Percentiles rank a stretch among this genome's conserved stretches.
These are phyloP conservation scores for Acacia confusa DNA, from an alignment of 306 rosid species.

Conservation along the genomic window DNA sequence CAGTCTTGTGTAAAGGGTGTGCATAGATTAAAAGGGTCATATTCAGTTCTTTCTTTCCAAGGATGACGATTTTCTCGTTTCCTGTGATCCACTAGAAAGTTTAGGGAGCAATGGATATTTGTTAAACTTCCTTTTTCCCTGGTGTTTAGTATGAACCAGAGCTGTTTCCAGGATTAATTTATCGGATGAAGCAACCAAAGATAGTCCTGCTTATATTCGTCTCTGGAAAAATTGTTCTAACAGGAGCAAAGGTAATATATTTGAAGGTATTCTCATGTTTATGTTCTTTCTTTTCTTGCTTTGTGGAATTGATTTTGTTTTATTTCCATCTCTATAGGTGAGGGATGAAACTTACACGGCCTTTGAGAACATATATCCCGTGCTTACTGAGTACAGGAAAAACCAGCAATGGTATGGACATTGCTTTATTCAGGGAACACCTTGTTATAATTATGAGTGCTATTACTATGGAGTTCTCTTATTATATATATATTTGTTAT, in stretches of 20 bases:
- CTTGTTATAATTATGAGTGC: constrained; percentile 1
- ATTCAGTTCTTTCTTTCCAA: not conserved
- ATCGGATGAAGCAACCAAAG: constrained; percentile 96
- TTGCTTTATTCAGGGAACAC: not conserved
- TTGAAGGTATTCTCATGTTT: not conserved
- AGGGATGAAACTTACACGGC: constrained; percentile 92
- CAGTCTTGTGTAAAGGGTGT: constrained; percentile 5
- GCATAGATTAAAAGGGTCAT: not conserved
- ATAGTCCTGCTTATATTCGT: constrained; percentile 93
- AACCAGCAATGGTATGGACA: constrained; percentile 76
- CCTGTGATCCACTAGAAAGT: not conserved
- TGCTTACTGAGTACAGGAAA: constrained; percentile 91
- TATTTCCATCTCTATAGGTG: constrained; percentile 47
- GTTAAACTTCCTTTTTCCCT: constrained; percentile 20
- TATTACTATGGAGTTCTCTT: not conserved
- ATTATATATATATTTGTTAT: not conserved
- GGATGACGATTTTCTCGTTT: constrained; percentile 3
- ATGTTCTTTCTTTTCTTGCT: not conserved
- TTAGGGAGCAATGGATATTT: constrained; percentile 5
- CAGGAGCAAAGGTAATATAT: constrained; percentile 89
- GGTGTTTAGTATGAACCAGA: constrained; percentile 87
- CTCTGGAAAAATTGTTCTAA: constrained; percentile 92
- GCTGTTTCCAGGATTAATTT: constrained; percentile 92
- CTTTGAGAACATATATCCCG: constrained; percentile 93
- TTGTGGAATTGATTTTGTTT: not conserved